Conservation (phyloP, 2,329 filamentous ascomycete genomes). For the Hymenoscyphus infarciens region DNA sequence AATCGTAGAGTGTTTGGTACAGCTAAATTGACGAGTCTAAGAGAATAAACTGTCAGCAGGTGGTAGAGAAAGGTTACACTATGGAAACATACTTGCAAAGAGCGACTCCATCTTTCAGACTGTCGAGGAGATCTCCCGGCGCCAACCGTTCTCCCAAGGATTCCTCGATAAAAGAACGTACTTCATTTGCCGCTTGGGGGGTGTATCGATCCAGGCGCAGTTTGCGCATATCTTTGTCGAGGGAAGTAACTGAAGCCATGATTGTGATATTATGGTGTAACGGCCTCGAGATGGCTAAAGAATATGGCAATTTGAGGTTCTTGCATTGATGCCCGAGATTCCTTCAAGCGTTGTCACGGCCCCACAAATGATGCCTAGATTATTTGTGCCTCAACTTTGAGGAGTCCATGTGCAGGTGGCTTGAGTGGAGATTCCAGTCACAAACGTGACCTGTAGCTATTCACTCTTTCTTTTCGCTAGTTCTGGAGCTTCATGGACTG, state of each 20-base stretch:
- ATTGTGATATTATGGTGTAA: conserved; percentile 14
- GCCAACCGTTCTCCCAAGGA: conserved; percentile 71
- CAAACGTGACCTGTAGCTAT: not conserved
- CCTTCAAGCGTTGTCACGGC: not conserved
- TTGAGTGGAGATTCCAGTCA: not conserved
- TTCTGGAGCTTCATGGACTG: too few species aligned
- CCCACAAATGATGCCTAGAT: not conserved
- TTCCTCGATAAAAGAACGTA: conserved; percentile 79
- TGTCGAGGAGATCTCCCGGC: conserved; percentile 74
- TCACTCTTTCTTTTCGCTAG: too few species aligned
- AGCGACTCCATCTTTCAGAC: conserved; percentile 83
- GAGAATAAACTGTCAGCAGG: conserved; percentile 2
- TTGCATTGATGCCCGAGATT: not conserved
- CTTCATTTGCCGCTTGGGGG: conserved; percentile 82
- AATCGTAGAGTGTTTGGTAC: conserved; percentile 77
- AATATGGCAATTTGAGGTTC: conserved; percentile 10
- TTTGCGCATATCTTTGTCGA: conserved; percentile 94
- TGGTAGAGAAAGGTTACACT: not conserved
- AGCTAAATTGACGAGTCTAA: conserved; percentile 73
- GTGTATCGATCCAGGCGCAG: conserved; percentile 93
- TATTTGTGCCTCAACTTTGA: not conserved
- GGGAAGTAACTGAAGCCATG: conserved; percentile 91
- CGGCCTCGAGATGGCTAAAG: conserved; percentile 1
- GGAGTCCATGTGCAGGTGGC: too few species aligned
- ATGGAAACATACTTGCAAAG: conserved; percentile 73